Evolutionary conservation across 371 early-diverging fungal species (phyloP).

Genomic region (Mucor sp.): DNA sequence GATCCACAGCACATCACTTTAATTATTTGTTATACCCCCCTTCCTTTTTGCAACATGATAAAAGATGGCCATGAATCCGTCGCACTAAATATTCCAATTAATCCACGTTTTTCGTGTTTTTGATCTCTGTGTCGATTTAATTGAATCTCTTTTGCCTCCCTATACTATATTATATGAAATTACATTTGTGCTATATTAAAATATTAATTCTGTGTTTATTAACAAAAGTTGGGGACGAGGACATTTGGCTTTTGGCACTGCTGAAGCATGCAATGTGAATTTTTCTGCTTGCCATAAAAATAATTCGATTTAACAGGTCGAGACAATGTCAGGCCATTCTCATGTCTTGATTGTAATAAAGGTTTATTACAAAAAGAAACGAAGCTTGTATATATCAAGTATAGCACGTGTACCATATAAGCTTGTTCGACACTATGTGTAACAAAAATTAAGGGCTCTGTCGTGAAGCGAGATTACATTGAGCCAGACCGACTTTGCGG

Average conservation of each 20-base stretch:
- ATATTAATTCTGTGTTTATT: constrained; percentile 4
- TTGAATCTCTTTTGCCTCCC: not conserved
- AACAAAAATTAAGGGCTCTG: constrained; percentile 19
- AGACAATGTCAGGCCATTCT: constrained; percentile 21
- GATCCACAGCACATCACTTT: not conserved
- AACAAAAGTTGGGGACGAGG: not conserved
- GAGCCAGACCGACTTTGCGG: not conserved
- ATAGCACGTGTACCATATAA: constrained; percentile 14
- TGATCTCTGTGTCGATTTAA: not conserved
- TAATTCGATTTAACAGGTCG: constrained; percentile 9
- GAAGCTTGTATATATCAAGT: constrained; percentile 12
- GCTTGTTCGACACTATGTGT: constrained; percentile 3
- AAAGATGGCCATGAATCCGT: not conserved
- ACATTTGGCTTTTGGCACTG: not conserved
- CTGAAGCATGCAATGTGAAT: not conserved
- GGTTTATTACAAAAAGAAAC: constrained; percentile 5
- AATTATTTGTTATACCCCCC: not conserved
- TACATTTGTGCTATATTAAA: not conserved
- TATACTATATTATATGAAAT: not conserved
- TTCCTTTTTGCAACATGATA: not conserved
- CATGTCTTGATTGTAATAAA: not conserved
- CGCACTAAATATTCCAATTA: not conserved
- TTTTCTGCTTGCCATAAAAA: constrained; percentile 3
- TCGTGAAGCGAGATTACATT: not conserved
- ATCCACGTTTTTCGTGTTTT: not conserved